A percentile compares a stretch with the other conserved stretches of the same genome.
These are phyloP conservation scores for Microdochium trichocladiopsis DNA, from an alignment of 2,329 filamentous ascomycete genomes.

Conservation along the genomic window DNA sequence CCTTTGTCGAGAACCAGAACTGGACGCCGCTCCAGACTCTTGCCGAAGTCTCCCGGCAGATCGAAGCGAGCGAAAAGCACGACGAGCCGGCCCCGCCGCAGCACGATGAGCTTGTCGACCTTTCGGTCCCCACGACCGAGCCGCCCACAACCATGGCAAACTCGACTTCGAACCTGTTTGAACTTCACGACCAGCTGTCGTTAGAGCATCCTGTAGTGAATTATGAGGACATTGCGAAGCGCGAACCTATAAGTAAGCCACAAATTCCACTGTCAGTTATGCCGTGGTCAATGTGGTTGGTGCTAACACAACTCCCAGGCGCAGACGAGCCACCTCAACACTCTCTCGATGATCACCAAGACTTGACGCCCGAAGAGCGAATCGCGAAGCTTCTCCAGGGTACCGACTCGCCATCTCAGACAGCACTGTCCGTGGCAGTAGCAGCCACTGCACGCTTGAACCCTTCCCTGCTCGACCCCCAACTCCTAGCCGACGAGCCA, in stretches of 20 bases:
- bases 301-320: conserved; percentile 2
- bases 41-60: conserved; percentile 78
- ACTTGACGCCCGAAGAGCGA: conserved; percentile 40
- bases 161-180: conserved; percentile 25
- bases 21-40: conserved; percentile 82
- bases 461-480: conserved; percentile 46
- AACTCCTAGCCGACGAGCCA: conserved; percentile 21
- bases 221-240: conserved; percentile 29
- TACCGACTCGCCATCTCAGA: conserved; percentile 31
- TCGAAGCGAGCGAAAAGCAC: conserved; percentile 59
- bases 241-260: neutral
- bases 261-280: neutral
- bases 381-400: conserved; percentile 36
- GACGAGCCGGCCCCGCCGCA: conserved; percentile 42
- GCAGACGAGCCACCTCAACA: conserved; percentile 9
- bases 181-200: conserved; percentile 52
- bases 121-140: neutral
- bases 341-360: conserved; percentile 12
- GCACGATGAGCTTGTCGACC: conserved; percentile 24
- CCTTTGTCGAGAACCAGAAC: conserved; percentile 19
- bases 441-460: conserved; percentile 50
- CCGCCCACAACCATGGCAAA: neutral
- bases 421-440: conserved; percentile 48
- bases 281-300: neutral
- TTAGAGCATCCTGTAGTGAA: conserved; percentile 46